A percentile compares a stretch with the other conserved stretches of the same genome.
Conservation (phyloP, 2,329 filamentous ascomycete species). For the Neopestalotiopsis sp. region DNA sequence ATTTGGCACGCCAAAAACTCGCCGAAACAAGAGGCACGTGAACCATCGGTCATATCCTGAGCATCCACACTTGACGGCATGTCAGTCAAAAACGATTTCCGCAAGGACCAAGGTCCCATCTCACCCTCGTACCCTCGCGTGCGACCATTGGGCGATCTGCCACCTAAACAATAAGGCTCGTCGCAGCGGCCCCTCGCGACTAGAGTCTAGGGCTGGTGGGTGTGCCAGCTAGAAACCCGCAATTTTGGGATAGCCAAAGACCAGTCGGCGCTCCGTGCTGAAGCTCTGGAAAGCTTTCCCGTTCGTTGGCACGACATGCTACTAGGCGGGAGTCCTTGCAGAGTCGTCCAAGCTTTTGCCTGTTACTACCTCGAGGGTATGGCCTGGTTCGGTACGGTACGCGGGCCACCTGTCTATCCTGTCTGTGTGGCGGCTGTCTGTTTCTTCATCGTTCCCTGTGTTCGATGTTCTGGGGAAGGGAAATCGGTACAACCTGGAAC, state of each 20-base stretch:
- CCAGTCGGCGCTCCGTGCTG: conserved; percentile 34
- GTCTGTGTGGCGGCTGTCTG: background rate
- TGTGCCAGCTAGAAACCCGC: conserved; percentile 4
- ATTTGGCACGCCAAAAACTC: background rate
- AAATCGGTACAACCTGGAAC: background rate
- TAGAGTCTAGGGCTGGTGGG: conserved; percentile 9
- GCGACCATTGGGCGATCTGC: conserved; percentile 4
- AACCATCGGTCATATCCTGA: conserved; percentile 5
- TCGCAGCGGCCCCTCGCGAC: conserved; percentile 12
- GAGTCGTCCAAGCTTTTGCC: background rate
- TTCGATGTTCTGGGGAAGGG: background rate
- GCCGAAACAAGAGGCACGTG: background rate
- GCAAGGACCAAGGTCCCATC: conserved; percentile 16
- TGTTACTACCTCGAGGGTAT: background rate
- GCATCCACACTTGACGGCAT: conserved; percentile 9
- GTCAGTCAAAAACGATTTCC: conserved; percentile 7
- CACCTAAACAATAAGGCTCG: conserved; percentile 15
- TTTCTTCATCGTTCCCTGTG: background rate
- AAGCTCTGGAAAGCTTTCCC: conserved; percentile 27
- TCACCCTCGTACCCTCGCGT: background rate
- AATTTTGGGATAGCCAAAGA: background rate
- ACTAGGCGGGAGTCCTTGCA: background rate
- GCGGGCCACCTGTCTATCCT: background rate
- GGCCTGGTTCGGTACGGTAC: background rate
- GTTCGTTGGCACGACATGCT: background rate